Evolutionary conservation across 768 basidiomycete species (phyloP), one percentile per base, ranked within the genome.

Genomic region (Tylopilus vinaceipallidus): DNA sequence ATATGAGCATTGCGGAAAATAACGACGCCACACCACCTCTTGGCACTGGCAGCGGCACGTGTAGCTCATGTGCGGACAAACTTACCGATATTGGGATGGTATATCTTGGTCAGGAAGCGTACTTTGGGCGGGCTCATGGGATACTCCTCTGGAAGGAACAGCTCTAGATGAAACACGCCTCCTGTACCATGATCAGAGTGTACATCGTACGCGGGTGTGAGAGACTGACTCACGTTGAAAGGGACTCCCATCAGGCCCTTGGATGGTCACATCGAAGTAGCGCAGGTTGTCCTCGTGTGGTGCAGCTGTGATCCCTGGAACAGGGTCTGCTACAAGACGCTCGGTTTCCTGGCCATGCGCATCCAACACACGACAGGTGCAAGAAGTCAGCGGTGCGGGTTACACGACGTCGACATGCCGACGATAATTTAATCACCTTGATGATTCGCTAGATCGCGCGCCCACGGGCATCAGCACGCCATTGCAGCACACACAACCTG

Each of bases 61-160:
- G 38, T 37, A n/a, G 36, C 43, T 17, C 36, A 11, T 49, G 36
- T 16, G 33, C 16, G 47, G 38, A 42, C 26, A 40, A 40, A 71
- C 90, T 62, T 65, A 97, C 95, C 95, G 73, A 99, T 99, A 70
- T 99, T 99, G 41, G 97, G 95, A 71, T 98, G 94, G 75, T 95
- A 95, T 76, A 98, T 95, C 85, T 94, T 95, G 49, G 95, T 97
- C 60, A 97, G 75, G 75, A 95, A 98, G 58, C 95, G 80, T 50
- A 99, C 97, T 73, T 99, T 99, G 20, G 97, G 97, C 0, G 97
- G 95, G 42, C 88, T 90, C 97, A 99, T 99, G 1, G 97, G 97
- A 72, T 99, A 99, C 70, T 98, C 97, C 71, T 98, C 97, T 4
- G 97, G 97, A 23, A 99, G 76, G 75, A 98, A 99, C 37, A 99